phyloP scores from a whole-genome alignment of 2,329 filamentous ascomycete species.

The Blastomyces gilchristii region DNA sequence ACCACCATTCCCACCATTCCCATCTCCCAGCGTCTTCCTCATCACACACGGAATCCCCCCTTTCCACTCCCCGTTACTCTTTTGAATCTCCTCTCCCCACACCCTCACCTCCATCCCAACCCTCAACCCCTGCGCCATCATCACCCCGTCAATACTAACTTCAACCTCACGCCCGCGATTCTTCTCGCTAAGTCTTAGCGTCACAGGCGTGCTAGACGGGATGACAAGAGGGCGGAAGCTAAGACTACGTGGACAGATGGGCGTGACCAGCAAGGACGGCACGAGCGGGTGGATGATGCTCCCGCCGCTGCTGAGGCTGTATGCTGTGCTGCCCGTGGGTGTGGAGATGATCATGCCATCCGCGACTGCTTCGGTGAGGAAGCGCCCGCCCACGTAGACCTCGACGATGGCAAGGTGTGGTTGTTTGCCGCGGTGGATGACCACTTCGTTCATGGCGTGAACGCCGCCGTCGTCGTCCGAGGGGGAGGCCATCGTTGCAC shows the following conservation, averaged over 20 bases:
- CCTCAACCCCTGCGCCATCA: slow-evolving; percentile 52
- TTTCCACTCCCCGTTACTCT: slow-evolving; percentile 42
- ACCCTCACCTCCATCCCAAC: slow-evolving; percentile 79
- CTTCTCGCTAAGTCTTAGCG: slow-evolving; percentile 68
- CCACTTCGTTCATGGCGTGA: slow-evolving; percentile 86
- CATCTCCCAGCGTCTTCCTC: slow-evolving; percentile 41
- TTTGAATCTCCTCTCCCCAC: slow-evolving; percentile 68
- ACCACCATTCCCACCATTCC: slow-evolving; percentile 17
- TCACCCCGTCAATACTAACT: slow-evolving; percentile 67
- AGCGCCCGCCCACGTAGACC: slow-evolving; percentile 78
- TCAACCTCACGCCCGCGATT: slow-evolving; percentile 67
- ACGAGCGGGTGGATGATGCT: slow-evolving; percentile 92
- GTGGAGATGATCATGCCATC: slow-evolving; percentile 93
- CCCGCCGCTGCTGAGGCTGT: slow-evolving; percentile 84
- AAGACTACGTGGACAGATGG: slow-evolving; percentile 84
- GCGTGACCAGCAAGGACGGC: slow-evolving; percentile 76
- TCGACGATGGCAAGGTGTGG: slow-evolving; percentile 88
- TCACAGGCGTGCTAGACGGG: slow-evolving; percentile 52
- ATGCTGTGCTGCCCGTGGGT: slow-evolving; percentile 89
- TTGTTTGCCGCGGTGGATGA: slow-evolving; percentile 80
- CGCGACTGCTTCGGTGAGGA: slow-evolving; percentile 85
- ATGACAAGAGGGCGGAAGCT: slow-evolving; percentile 87
- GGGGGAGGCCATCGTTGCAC: slow-evolving; percentile 20
- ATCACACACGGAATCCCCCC: slow-evolving; percentile 91
- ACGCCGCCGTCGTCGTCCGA: slow-evolving; percentile 37